Evolutionary conservation across 1,284 basidiomycete genomes (phyloP).

Genomic region (Albatrellus sp.): DNA sequence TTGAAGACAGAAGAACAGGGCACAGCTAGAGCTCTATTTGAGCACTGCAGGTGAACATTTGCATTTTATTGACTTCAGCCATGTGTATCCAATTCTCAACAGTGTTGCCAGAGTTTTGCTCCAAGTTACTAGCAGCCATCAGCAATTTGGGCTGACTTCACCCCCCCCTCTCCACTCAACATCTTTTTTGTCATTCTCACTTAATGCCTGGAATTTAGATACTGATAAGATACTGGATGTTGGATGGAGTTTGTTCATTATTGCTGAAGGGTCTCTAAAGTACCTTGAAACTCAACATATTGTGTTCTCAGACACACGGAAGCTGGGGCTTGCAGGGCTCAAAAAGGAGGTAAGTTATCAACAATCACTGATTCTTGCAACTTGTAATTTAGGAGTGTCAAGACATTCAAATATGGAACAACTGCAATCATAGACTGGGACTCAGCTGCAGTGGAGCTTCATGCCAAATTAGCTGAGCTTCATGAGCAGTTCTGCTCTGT

Average conservation of each 20-base stretch:
- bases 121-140: not conserved
- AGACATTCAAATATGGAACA: slow-evolving; percentile 14
- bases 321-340: not conserved
- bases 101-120: not conserved
- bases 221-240: slow-evolving; percentile 1
- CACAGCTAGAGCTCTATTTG: slow-evolving; percentile 17
- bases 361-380: not conserved
- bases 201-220: slow-evolving; percentile 18
- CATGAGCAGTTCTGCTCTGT: slow-evolving; percentile 8
- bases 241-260: not conserved
- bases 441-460: not conserved
- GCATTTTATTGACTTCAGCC: not conserved
- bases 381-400: slow-evolving; percentile 3
- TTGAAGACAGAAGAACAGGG: slow-evolving; percentile 11
- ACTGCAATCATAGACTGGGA: slow-evolving; percentile 5
- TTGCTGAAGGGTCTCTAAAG: too few relatives aligned
- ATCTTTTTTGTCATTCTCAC: slow-evolving; percentile 17
- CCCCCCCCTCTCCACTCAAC: slow-evolving; percentile 2
- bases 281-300: not conserved
- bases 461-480: slow-evolving; percentile 3
- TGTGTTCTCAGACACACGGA: not conserved
- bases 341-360: not conserved
- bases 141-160: not conserved
- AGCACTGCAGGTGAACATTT: slow-evolving; percentile 20
- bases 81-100: not conserved